These are phyloP conservation scores for Kandelia obovata DNA, from an alignment of 345 rosid genomes.

Conservation along the genomic window DNA sequence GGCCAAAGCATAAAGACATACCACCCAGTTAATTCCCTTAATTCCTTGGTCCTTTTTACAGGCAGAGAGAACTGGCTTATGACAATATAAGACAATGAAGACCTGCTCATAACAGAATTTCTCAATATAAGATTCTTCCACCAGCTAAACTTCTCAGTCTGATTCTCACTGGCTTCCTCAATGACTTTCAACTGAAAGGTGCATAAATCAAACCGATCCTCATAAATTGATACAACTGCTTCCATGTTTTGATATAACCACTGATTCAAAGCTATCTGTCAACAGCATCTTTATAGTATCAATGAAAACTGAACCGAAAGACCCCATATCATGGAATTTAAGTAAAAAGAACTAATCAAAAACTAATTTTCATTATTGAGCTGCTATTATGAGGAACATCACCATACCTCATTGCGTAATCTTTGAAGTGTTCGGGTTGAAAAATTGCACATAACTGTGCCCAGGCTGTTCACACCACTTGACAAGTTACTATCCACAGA, in stretches of 20 bases:
- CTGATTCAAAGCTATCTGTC: slow-evolving; percentile 73
- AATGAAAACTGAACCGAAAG: neutral
- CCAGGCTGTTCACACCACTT: slow-evolving; percentile 52
- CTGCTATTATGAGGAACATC: neutral
- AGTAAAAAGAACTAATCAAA: neutral
- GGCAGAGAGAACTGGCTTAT: slow-evolving; percentile 58
- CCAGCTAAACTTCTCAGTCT: slow-evolving; percentile 49
- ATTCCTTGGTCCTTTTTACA: slow-evolving; percentile 77
- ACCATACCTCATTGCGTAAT: slow-evolving; percentile 76
- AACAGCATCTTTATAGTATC: slow-evolving; percentile 8
- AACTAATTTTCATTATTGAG: neutral
- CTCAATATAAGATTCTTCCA: slow-evolving; percentile 52
- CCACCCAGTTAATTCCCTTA: slow-evolving; percentile 88
- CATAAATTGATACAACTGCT: slow-evolving; percentile 85
- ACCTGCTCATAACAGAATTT: slow-evolving; percentile 34
- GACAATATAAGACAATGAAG: slow-evolving; percentile 38
- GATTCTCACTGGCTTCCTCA: slow-evolving; percentile 36
- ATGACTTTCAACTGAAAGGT: slow-evolving; percentile 46
- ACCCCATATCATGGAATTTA: neutral
- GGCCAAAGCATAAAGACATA: slow-evolving; percentile 35
- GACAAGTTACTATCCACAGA: slow-evolving; percentile 81
- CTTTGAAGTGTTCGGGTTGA: slow-evolving; percentile 87
- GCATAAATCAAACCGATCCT: slow-evolving; percentile 81
- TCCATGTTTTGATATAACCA: slow-evolving; percentile 93
- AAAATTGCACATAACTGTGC: slow-evolving; percentile 57